Evolutionary conservation across 2,329 filamentous ascomycete species (phyloP).

Genomic region (Fusarium sp.): DNA sequence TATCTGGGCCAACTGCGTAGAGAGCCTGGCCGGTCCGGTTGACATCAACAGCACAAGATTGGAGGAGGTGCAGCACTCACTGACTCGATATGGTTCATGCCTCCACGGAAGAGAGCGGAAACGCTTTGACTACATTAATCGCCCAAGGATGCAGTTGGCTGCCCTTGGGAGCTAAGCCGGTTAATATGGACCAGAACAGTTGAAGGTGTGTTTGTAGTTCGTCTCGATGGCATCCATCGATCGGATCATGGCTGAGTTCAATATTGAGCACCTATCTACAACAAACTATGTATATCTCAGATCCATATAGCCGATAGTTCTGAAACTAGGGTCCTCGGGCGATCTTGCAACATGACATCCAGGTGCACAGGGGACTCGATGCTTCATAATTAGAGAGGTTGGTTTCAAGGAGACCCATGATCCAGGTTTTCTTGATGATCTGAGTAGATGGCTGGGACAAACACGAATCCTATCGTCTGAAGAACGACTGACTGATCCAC

Average conservation of each 20-base stretch:
- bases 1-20: constrained; percentile 33
- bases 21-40: constrained; percentile 37
- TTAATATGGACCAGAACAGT: background rate
- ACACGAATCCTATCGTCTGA: background rate
- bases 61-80: background rate
- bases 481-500: background rate
- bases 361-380: background rate
- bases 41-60: constrained; percentile 8
- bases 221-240: background rate
- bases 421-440: background rate
- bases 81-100: background rate
- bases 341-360: background rate
- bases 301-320: constrained; percentile 8
- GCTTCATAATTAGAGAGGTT: background rate
- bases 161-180: background rate
- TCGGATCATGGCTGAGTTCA: constrained; percentile 15
- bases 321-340: background rate
- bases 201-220: background rate
- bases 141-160: background rate
- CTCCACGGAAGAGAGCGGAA: background rate
- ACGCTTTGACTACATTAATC: constrained; percentile 16
- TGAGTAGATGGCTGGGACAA: background rate
- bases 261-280: background rate
- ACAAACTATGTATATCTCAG: constrained; percentile 13
- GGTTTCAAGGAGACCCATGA: background rate